Evolutionary conservation across 2,329 filamentous ascomycete species (phyloP), one percentile per base, ranked within the genome.

Genomic region (Pyricularia pennisetigena): DNA sequence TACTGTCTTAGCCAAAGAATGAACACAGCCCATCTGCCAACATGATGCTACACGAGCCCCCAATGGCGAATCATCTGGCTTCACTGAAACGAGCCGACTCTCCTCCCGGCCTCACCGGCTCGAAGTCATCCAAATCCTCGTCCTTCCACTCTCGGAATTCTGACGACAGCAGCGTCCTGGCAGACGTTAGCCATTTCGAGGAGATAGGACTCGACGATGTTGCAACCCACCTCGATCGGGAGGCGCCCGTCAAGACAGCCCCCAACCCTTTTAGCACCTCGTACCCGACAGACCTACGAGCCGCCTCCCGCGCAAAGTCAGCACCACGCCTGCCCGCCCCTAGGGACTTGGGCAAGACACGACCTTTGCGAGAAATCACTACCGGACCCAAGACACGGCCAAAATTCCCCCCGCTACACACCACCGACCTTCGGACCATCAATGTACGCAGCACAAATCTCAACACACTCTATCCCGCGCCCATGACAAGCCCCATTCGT

Each of bases 81-180:
- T 54, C 65, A 78, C 71, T 77, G 69, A 74, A 77, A 63, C 77
- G 75, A 68, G 88, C 89, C 64, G 86, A 85, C 77, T 92, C 90
- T 72, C 90, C 90, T 69, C 90, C 90, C 70, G 91, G 92, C 74
- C 88, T 97, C 80, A 92, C 90, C 65, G 79, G 82, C 72, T 96
- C 92, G 70, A 96, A 94, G 78, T 95, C 92, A 71, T 97, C 92
- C 72, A 96, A 95, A 79, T 93, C 93, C 30, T 96, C 92, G 5
- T 97, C 93, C 66, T 91, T 94, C 74, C 90, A 90, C 73, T 97
- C 93, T 54, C 89, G 90, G 68, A 88, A 86, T 70, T 90, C 89
- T 74, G 90, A 93, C 74, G 91, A 92, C 73, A 88, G 89, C 74
- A 86, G 84, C 72, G 84, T 88, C 66, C 81, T 91, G 64, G 84